These are phyloP conservation scores for Rhytidiadelphus loreus DNA, from an alignment of 225 moss, liverwort and hornwort genomes.

Conservation along the genomic window DNA sequence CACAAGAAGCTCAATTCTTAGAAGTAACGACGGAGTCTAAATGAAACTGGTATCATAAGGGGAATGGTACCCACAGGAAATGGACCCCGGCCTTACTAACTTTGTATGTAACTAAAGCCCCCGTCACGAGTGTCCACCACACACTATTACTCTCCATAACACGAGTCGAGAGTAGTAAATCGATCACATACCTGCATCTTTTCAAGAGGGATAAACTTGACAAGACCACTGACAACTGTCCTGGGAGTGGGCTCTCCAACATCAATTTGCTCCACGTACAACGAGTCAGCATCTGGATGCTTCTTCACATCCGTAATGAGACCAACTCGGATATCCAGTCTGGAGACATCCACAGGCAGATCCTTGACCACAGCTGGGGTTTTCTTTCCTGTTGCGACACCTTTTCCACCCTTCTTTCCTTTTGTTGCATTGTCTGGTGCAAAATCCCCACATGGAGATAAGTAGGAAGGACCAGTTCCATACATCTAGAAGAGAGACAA, in stretches of 20 bases:
- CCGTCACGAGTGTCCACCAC: background rate
- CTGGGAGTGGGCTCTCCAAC: slow-evolving; percentile 44
- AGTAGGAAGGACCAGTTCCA: background rate
- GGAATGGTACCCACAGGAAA: background rate
- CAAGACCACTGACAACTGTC: slow-evolving; percentile 61
- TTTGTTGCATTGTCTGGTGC: slow-evolving; percentile 28
- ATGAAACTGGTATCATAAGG: background rate
- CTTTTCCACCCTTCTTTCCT: slow-evolving; percentile 47
- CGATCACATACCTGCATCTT: slow-evolving; percentile 63
- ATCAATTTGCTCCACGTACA: slow-evolving; percentile 57
- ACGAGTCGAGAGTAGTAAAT: background rate
- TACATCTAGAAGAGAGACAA: background rate
- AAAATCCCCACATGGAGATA: background rate
- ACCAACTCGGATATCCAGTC: slow-evolving; percentile 81
- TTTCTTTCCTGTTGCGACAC: slow-evolving; percentile 17
- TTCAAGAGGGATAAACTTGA: slow-evolving; percentile 76
- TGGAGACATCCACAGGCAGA: slow-evolving; percentile 50
- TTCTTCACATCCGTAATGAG: slow-evolving; percentile 59
- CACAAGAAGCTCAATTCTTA: background rate
- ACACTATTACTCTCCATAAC: background rate
- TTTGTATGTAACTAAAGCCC: background rate
- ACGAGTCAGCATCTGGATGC: slow-evolving; percentile 53
- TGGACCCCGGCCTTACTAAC: background rate
- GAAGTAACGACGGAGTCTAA: background rate
- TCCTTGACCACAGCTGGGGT: slow-evolving; percentile 31